A percentile compares a stretch with the other conserved stretches of the same genome.
Evolutionary conservation across 352 stramenopile genomes (phyloP).

Genomic region (Aphanomyces stellatus): DNA sequence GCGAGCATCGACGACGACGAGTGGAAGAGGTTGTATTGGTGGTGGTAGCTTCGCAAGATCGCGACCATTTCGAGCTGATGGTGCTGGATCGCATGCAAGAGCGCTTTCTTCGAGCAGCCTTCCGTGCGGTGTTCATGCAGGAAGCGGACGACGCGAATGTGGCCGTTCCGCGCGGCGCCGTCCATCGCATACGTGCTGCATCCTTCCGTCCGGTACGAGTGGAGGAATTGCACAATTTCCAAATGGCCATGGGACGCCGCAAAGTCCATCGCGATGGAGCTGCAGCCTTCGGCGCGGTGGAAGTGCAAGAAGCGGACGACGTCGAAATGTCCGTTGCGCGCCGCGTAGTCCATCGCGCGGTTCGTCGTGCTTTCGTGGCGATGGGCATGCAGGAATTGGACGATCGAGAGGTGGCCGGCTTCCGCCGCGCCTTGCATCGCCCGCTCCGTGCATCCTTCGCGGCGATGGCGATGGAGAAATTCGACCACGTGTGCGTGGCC

Average conservation of each 20-base stretch:
- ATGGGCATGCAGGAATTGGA: constrained; percentile 17
- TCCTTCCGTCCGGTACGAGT: constrained; percentile 10
- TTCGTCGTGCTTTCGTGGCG: constrained; percentile 21
- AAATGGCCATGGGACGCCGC: constrained; percentile 20
- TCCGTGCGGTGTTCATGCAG: constrained; percentile 11
- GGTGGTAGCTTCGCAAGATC: not conserved
- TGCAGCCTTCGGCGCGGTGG: constrained; percentile 22
- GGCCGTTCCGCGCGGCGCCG: constrained; percentile 16
- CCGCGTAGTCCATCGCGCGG: constrained; percentile 28
- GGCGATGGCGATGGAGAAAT: constrained; percentile 21
- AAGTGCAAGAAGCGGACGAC: constrained; percentile 25
- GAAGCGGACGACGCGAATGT: constrained; percentile 11
- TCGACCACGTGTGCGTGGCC: constrained; percentile 21
- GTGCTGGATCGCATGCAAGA: not conserved
- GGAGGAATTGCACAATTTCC: constrained; percentile 19
- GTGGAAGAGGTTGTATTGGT: not conserved
- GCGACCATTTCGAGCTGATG: not conserved
- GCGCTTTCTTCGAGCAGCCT: constrained; percentile 18
- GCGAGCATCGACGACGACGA: not conserved
- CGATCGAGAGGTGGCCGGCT: not conserved
- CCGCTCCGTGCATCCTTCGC: constrained; percentile 21
- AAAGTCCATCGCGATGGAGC: constrained; percentile 24
- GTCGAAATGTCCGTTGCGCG: constrained; percentile 26
- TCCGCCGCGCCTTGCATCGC: constrained; percentile 22
- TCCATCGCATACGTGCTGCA: constrained; percentile 22